Conservation (phyloP, 768 basidiomycete species). For the Amanita pseudoporphyria region DNA sequence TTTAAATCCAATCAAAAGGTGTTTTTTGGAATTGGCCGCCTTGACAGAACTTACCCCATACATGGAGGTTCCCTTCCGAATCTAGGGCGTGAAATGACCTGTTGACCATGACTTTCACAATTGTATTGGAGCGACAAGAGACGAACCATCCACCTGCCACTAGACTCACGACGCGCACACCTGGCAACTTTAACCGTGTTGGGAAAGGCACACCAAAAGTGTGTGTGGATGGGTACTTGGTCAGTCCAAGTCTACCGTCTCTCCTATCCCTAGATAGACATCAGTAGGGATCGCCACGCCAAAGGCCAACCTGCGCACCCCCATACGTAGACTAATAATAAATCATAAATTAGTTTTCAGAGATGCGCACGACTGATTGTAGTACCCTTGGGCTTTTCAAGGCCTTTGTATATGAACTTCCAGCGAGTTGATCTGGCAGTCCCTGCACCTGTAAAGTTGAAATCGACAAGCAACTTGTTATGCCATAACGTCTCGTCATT, state of each 20-base stretch:
- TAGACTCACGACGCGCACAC: constrained; percentile 57
- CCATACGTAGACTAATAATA: constrained; percentile 37
- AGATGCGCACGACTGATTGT: background rate
- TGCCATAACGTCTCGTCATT: constrained; percentile 78
- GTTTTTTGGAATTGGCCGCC: background rate
- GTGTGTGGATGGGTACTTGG: constrained; percentile 22
- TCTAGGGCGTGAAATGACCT: constrained; percentile 89
- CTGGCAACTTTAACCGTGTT: constrained; percentile 47
- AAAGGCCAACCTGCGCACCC: constrained; percentile 25
- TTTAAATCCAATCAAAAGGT: constrained; percentile 18
- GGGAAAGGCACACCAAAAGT: constrained; percentile 51
- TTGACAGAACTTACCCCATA: constrained; percentile 57
- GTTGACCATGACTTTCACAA: constrained; percentile 1
- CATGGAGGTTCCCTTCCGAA: constrained; percentile 58
- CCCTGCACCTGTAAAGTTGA: constrained; percentile 63
- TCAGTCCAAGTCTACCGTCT: constrained; percentile 57
- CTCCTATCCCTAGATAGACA: constrained; percentile 37
- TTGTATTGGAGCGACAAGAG: background rate
- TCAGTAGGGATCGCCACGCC: constrained; percentile 3
- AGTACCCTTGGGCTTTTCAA: constrained; percentile 61
- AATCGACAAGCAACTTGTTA: constrained; percentile 55
- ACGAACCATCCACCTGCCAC: constrained; percentile 78
- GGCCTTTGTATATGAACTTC: constrained; percentile 68
- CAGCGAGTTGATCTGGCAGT: constrained; percentile 74
- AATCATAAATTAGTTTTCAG: background rate